Base-by-base conservation (phyloP, 306 rosid species). In the Corylus heterophylla region DNA sequence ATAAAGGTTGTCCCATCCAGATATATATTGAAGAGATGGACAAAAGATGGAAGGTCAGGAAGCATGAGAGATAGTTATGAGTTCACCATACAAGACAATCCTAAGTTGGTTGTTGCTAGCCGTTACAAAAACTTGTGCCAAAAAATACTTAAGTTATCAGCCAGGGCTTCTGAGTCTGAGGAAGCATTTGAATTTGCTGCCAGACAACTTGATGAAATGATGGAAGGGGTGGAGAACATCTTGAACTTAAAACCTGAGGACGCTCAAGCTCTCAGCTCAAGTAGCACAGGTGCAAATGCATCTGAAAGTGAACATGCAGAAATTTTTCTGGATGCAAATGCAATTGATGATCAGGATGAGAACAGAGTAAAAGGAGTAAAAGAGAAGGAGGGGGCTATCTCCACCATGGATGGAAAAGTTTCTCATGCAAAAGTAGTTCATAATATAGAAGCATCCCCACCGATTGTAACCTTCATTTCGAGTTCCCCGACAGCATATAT, bases 11-110 rank as follows among this genome's bases (percentile, higher is more conserved):
- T 87, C 76, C 92, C 95, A 51, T 54, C 88, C 81, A 73, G 8
- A 79, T 89, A 90, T 74, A 77, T 87, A 76, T 80, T 77, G 80
- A 82, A 87, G 87, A 87, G 96, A 81, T 91, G 96, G 93, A 85
- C 86, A 61, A 85, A 69, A 81, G 81, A 84, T 67, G 90, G 88
- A 73, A 87, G 92, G 73, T 74, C 84, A 81, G 83, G 80, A 79
- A 74, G 67, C 66, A 69, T 56, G 72, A 76, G 79, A 82, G 87
- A 71, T 39, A 55, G 71, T 80, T 55, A 59, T 18, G 74, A 83
- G 77, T 73, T 75, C 62, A 18, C 86, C 52, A 58, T 55, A 49
- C 80, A 63, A 64, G 88, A 86, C 58, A 83, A 80, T 75, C 89
- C 86, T 35, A 87, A 83, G 82, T 70, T 71, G 76, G 54, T 72